Evolutionary conservation across 306 rosid genomes (phyloP).

Genomic region (Castanea mollissima): DNA sequence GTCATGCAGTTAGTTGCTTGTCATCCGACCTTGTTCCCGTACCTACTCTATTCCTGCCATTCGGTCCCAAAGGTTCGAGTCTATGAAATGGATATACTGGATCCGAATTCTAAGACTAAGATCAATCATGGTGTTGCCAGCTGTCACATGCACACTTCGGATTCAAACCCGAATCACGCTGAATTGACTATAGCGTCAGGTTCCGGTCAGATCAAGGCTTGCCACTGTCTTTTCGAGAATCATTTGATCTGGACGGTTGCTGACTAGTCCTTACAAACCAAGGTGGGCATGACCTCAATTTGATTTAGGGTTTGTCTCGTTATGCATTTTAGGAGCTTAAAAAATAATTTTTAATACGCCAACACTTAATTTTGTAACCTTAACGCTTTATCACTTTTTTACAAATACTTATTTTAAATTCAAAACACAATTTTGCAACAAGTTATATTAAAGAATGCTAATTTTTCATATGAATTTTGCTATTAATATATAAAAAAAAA

Average conservation of each 20-base stretch:
- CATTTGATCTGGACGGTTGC: constrained; percentile 82
- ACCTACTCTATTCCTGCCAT: constrained; percentile 44
- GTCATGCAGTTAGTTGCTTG: constrained; percentile 82
- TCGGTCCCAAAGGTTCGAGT: constrained; percentile 66
- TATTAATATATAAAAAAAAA: not conserved
- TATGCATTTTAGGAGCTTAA: no score
- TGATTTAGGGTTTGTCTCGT: no score
- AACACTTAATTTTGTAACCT: no score
- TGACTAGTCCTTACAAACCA: constrained; percentile 26
- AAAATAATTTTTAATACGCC: no score
- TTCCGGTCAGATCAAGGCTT: constrained; percentile 50
- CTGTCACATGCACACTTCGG: constrained; percentile 82
- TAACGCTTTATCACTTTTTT: no score
- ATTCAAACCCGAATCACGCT: constrained; percentile 80
- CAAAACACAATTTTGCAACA: accelerated
- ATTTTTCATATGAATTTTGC: no score
- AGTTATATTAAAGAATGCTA: accelerated
- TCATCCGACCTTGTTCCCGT: constrained; percentile 87
- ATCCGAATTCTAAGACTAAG: constrained; percentile 55
- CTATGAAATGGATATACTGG: constrained; percentile 75
- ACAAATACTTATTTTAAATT: no score
- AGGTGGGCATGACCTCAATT: no score
- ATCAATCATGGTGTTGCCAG: constrained; percentile 79
- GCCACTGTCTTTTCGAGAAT: constrained; percentile 61
- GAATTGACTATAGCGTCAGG: constrained; percentile 65